Evolutionary conservation across 2,329 filamentous ascomycete species (phyloP).

Genomic region (Paecilomyces formosus): DNA sequence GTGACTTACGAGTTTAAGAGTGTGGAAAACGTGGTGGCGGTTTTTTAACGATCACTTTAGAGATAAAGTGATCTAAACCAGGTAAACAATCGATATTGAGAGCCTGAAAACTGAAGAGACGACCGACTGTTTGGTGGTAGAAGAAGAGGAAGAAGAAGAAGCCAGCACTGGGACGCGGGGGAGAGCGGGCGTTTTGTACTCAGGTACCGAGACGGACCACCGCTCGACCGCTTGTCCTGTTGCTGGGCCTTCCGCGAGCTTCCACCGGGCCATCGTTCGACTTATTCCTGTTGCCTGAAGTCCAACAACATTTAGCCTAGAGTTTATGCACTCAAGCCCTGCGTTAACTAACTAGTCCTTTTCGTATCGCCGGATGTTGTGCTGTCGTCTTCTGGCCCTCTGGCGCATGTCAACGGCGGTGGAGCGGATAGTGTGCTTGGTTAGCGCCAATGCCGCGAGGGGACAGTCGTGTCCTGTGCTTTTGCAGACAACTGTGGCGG

Average conservation of each 20-base stretch:
- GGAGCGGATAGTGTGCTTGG: neutral
- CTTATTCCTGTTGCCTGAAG: neutral
- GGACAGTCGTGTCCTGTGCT: neutral
- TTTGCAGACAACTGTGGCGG: neutral
- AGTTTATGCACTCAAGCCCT: neutral
- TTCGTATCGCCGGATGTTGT: neutral
- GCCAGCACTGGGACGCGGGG: slow-evolving; percentile 3
- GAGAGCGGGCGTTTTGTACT: neutral
- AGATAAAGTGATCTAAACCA: slow-evolving; percentile 46
- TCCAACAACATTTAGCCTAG: neutral
- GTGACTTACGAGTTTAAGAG: slow-evolving; percentile 83
- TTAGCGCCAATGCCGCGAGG: neutral
- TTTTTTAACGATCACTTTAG: slow-evolving; percentile 52
- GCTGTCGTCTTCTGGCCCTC: neutral
- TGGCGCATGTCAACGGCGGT: neutral
- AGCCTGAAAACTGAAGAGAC: slow-evolving; percentile 9
- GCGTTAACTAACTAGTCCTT: neutral
- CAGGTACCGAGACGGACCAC: neutral
- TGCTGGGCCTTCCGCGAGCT: neutral
- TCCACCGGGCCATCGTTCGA: neutral
- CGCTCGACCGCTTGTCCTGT: neutral
- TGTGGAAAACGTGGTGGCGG: slow-evolving; percentile 97
- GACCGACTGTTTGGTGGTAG: slow-evolving; percentile 8
- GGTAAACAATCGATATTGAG: slow-evolving; percentile 11
- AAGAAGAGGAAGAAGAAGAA: neutral